Base-by-base conservation (phyloP, 2,329 filamentous ascomycete genomes). In the Hypoxylon sp. region DNA sequence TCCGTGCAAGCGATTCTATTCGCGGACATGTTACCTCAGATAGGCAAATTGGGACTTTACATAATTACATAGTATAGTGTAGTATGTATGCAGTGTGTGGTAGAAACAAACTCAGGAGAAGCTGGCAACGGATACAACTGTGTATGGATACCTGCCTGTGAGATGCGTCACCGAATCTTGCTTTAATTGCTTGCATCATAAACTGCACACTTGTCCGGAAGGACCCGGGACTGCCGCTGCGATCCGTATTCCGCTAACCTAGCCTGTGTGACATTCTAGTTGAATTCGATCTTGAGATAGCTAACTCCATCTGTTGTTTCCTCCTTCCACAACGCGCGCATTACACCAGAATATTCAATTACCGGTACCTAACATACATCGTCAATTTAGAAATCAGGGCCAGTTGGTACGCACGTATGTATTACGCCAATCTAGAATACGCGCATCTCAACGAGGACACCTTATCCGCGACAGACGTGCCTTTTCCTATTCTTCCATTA, bases 1-100 rank as follows among this genome's bases (percentile, higher is more conserved):
- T 63, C 67, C 67, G 67, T 8, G 33, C 5, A 31, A 24, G 31
- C 31, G 47, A 51, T 59, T 29, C 53, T 59, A 59, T 61, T 59
- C 61, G 52, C 29, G 37, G 52, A 29, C 13, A 2, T 22, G 19
- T 13, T 17, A 13, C 14, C 42, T 26, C 17, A 14, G n/a, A 19
- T 19, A 57, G 53, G 19, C 22, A 22, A 14, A 47, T 39, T 5
- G 39, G 39, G 39, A 22, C 17, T 22, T 44, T 44, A 4, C 39
- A 22, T 39, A 14, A n/a, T 14, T 26, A 26, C 24, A 26, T 26
- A 26, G 24, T 26, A 26, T n/a, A n/a, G n/a, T n/a, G n/a, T n/a
- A n/a, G n/a, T n/a, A n/a, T n/a, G n/a, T n/a, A n/a, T n/a, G n/a
- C n/a, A n/a, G n/a, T n/a, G n/a, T n/a, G 24, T 26, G 5, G n/a